phyloP scores from a whole-genome alignment of 2,329 filamentous ascomycete genomes.

The Fusarium sp. region DNA sequence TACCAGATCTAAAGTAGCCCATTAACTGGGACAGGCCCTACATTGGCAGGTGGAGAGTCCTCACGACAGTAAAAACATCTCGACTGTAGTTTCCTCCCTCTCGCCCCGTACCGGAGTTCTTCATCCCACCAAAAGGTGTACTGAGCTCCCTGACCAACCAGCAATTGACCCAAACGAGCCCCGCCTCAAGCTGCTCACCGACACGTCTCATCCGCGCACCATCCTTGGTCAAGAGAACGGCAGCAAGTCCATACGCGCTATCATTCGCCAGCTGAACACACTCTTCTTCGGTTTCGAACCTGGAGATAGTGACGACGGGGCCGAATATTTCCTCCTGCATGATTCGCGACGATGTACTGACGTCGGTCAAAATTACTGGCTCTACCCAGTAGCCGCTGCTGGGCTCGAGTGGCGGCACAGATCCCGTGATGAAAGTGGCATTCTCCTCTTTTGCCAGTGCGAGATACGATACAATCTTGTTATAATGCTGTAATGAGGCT shows the following conservation, averaged over 20 bases:
- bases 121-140: background rate
- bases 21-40: accelerated
- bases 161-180: background rate
- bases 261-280: background rate
- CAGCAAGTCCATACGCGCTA: background rate
- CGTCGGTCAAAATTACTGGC: background rate
- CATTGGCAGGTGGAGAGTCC: background rate
- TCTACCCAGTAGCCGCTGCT: background rate
- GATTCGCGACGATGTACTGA: background rate
- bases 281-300: background rate
- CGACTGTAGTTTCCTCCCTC: background rate
- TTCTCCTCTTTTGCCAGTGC: background rate
- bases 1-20: accelerated
- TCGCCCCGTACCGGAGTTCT: background rate
- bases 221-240: background rate
- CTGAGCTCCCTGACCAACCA: background rate
- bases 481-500: background rate
- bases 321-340: background rate
- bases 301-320: background rate
- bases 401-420: background rate
- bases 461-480: background rate
- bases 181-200: background rate
- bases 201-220: background rate
- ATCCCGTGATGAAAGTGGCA: background rate
- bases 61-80: background rate